These are phyloP conservation scores for Cantharellus cinnabarinus DNA, from an alignment of 768 basidiomycete species.

Conservation along the genomic window DNA sequence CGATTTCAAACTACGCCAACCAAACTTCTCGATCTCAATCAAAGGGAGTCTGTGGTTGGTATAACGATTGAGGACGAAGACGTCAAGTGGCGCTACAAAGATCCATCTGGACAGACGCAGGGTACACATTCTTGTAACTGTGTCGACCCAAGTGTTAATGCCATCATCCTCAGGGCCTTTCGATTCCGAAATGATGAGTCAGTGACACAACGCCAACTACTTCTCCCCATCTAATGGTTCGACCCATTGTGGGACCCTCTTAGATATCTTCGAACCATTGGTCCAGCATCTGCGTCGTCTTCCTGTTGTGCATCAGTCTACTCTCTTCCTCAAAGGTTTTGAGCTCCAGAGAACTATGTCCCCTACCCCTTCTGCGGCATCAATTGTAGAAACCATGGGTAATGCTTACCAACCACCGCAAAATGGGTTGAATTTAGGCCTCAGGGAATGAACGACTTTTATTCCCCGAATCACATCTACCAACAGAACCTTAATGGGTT, in stretches of 20 bases:
- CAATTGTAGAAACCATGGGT: too few species aligned
- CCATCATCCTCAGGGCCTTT: conserved; percentile 47
- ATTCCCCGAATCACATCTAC: not conserved
- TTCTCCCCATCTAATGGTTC: conserved; percentile 47
- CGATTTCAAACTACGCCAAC: too few species aligned
- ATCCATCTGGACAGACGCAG: conserved; percentile 81
- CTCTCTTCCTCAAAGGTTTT: conserved; percentile 15
- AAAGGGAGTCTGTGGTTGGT: too few species aligned
- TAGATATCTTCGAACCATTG: conserved; percentile 17
- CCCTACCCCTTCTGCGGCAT: not conserved
- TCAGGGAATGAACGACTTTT: not conserved
- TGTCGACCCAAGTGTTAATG: not conserved
- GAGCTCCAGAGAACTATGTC: not conserved
- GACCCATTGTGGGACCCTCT: not conserved
- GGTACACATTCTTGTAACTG: conserved; percentile 25
- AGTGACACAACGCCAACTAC: conserved; percentile 83
- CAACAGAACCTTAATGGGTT: not conserved
- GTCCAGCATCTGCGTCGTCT: conserved; percentile 15
- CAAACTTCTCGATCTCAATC: too few species aligned
- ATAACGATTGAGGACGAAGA: conserved; percentile 11
- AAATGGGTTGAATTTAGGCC: too few species aligned
- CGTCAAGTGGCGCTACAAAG: conserved; percentile 81
- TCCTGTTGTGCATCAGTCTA: conserved; percentile 13
- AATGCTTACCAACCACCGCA: too few species aligned
- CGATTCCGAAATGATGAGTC: conserved; percentile 76